phyloP scores from a whole-genome alignment of 371 early-diverging fungal species.

The Mortierella sp. region DNA sequence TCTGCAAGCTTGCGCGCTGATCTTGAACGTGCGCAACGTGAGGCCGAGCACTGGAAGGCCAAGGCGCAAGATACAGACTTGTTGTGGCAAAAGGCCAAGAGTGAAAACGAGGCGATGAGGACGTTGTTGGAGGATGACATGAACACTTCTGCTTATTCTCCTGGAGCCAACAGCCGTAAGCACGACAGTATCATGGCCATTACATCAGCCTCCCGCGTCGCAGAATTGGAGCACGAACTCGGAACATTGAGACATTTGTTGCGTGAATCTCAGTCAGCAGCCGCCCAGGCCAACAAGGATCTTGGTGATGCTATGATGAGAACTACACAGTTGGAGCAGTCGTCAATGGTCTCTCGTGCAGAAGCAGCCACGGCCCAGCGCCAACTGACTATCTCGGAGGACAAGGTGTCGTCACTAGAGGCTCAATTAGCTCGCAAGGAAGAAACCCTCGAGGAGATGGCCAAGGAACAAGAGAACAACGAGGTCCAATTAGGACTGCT shows the following conservation, averaged over 20 bases:
- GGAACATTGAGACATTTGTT: conserved; percentile 45
- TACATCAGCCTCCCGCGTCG: conserved; percentile 56
- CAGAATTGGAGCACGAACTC: conserved; percentile 64
- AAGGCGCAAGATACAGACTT: conserved; percentile 49
- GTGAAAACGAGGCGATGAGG: conserved; percentile 49
- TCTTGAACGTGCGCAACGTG: conserved; percentile 47
- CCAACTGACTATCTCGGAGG: conserved; percentile 64
- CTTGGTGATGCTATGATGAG: conserved; percentile 66
- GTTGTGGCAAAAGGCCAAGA: conserved; percentile 56
- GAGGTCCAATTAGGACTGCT: conserved; percentile 75
- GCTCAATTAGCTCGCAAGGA: conserved; percentile 65
- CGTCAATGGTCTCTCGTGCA: conserved; percentile 65
- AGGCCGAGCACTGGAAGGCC: conserved; percentile 48
- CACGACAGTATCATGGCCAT: conserved; percentile 55
- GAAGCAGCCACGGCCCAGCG: conserved; percentile 66
- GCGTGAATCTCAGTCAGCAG: conserved; percentile 41
- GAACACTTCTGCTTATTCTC: conserved; percentile 30
- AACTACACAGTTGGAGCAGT: conserved; percentile 68
- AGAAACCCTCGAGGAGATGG: conserved; percentile 62
- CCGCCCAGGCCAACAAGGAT: conserved; percentile 54
- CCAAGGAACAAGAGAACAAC: conserved; percentile 68
- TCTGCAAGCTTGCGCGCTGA: conserved; percentile 42
- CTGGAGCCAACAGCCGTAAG: conserved; percentile 37
- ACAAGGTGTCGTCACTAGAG: conserved; percentile 64
- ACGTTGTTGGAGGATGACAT: conserved; percentile 47